Conservation (phyloP, 192 early-diverging fungal genomes). For the Dissophora ornata region DNA sequence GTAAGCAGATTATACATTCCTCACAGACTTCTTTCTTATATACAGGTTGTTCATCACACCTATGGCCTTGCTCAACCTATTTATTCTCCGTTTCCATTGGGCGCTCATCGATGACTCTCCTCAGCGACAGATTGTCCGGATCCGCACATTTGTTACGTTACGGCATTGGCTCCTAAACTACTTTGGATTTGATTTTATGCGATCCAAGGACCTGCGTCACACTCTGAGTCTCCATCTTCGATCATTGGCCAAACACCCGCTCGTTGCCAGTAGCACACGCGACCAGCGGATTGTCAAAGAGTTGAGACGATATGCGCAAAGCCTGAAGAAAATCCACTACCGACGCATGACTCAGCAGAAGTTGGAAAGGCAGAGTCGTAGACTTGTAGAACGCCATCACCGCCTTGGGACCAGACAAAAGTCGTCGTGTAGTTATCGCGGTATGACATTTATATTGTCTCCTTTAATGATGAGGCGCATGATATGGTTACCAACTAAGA, state of each 20-base stretch:
- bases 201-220: conserved; percentile 49
- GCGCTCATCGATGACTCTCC: conserved; percentile 61
- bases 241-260: conserved; percentile 50
- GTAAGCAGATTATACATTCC: conserved; percentile 69
- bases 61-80: conserved; percentile 61
- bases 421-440: background rate
- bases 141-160: conserved; percentile 68
- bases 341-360: conserved; percentile 18
- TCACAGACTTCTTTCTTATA: conserved; percentile 74
- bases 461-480: no score
- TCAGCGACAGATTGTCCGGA: conserved; percentile 61
- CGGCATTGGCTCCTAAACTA: conserved; percentile 72
- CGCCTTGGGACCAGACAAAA: background rate
- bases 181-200: conserved; percentile 67
- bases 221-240: conserved; percentile 54
- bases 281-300: conserved; percentile 64
- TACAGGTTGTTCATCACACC: conserved; percentile 69
- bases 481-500: no score
- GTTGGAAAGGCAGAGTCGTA: conserved; percentile 22
- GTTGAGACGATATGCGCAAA: conserved; percentile 34
- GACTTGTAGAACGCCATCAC: background rate
- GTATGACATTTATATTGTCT: background rate
- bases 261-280: conserved; percentile 51
- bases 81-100: conserved; percentile 68
- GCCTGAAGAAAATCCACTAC: conserved; percentile 33